Evolutionary conservation across 2,329 filamentous ascomycete genomes (phyloP), one percentile per base, ranked within the genome.

Genomic region (Talaromyces sp.): DNA sequence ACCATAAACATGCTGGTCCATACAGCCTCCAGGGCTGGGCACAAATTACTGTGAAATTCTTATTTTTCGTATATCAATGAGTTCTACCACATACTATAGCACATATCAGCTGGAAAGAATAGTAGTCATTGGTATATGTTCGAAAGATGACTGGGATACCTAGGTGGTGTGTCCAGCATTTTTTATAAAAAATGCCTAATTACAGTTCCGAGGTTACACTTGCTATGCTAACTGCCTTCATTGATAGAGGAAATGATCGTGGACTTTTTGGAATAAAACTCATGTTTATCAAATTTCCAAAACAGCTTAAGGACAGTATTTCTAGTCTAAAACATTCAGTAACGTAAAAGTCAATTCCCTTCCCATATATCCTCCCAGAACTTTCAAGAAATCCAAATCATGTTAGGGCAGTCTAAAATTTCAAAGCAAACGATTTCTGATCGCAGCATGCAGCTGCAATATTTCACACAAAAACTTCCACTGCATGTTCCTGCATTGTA

Each of bases 401-500:
- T 46, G 5, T 22, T 25, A 46, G 3, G 43, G 43, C 43, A 46
- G 43, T 45, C 40, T 45, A 45, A 45, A 45, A 45, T 46, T 46
- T 19, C 7, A 46, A 10, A 8, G 43, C 43, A 9, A 46, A 46
- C 15, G 10, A 19, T 46, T 46, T 46, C 19, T 46, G 21, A 25
- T 51, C 28, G 9, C 9, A 13, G 15, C n/a, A 51, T 19, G 28
- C 28, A 28, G 46, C 13, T 51, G 25, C 28, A 51, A 35, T n/a
- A 15, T 51, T 31, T 33, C 28, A 51, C 25, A 50, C 46, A 50
- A 31, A 50, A 50, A 35, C 28, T 50, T 50, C 46, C 25, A 50
- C 46, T 50, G 46, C 25, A 50, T 36, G 46, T 15, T 50, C 46
- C 46, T 50, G 46, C 46, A 36, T 15, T 50, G 28, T 35, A 50